Percentiles rank a stretch among this genome's conserved stretches.
These are phyloP conservation scores for Phytophthora parvispora DNA, from an alignment of 352 stramenopile species.

Conservation along the genomic window DNA sequence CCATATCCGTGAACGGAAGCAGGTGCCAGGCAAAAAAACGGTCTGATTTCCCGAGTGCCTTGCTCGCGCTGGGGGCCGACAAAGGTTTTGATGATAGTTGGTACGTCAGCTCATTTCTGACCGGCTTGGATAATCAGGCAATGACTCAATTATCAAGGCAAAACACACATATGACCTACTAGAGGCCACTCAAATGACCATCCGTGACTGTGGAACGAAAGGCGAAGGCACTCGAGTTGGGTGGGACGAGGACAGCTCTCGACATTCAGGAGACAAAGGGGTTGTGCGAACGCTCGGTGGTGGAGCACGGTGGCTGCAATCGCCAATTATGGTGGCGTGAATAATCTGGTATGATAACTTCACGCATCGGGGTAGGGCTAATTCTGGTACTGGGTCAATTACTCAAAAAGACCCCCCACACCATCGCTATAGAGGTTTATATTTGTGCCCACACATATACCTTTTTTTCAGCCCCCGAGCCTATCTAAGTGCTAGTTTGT, in stretches of 20 bases:
- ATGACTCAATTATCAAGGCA: neutral
- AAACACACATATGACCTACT: neutral
- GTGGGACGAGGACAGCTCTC: neutral
- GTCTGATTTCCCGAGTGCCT: neutral
- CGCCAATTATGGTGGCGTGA: no score
- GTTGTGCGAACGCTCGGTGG: no score
- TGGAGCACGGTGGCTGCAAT: no score
- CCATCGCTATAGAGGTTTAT: no score
- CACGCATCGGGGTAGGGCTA: no score
- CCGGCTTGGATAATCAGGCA: neutral
- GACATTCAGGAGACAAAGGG: no score
- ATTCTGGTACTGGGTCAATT: no score
- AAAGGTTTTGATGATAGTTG: neutral
- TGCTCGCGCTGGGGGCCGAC: neutral
- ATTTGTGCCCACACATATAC: no score
- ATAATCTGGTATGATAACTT: no score
- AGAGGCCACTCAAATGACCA: neutral
- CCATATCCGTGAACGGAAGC: neutral
- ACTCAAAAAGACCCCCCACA: no score
- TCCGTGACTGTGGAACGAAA: neutral
- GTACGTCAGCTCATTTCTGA: neutral
- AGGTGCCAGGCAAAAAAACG: neutral
- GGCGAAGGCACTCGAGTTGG: neutral
- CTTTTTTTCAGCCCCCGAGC: no score
- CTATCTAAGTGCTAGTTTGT: no score